Percentiles rank a stretch among this genome's conserved stretches.
These are phyloP conservation scores for Aspergillus aculeatinus DNA, from an alignment of 2,329 filamentous ascomycete genomes.

Conservation along the genomic window DNA sequence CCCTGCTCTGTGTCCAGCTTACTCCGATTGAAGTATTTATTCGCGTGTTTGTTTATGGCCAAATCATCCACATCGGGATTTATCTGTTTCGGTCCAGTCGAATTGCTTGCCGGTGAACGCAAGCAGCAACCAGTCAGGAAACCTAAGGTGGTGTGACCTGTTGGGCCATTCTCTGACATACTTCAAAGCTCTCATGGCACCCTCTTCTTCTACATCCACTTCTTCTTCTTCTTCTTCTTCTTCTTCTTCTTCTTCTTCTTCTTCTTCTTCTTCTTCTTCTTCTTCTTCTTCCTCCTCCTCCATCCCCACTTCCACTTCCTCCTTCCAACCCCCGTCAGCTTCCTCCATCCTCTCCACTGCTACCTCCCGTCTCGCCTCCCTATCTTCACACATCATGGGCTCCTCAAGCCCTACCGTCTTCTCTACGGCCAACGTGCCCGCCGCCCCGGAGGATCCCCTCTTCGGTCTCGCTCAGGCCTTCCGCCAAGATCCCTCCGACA, in stretches of 20 bases:
- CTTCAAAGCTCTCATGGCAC: slow-evolving; percentile 20
- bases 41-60: neutral
- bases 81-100: slow-evolving; percentile 10
- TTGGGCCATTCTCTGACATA: slow-evolving; percentile 9
- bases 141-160: slow-evolving; percentile 25
- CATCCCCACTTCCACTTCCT: slow-evolving; percentile 16
- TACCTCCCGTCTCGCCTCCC: slow-evolving; percentile 33
- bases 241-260: slow-evolving; percentile 9
- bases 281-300: slow-evolving; percentile 8
- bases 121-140: slow-evolving; percentile 26
- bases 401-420: slow-evolving; percentile 66
- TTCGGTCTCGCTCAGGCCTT: slow-evolving; percentile 91
- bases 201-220: slow-evolving; percentile 16
- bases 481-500: slow-evolving; percentile 68
- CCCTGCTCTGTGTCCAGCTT: slow-evolving; percentile 1
- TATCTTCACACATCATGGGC: slow-evolving; percentile 63
- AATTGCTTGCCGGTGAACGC: slow-evolving; percentile 32
- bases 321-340: slow-evolving; percentile 13
- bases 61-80: slow-evolving; percentile 10
- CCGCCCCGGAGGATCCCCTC: slow-evolving; percentile 91
- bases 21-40: neutral
- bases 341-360: slow-evolving; percentile 19
- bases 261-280: slow-evolving; percentile 10
- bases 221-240: slow-evolving; percentile 9
- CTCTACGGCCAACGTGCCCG: slow-evolving; percentile 72